Base-by-base conservation (phyloP, 225 moss, liverwort and hornwort species). In the Neckera pumila region DNA sequence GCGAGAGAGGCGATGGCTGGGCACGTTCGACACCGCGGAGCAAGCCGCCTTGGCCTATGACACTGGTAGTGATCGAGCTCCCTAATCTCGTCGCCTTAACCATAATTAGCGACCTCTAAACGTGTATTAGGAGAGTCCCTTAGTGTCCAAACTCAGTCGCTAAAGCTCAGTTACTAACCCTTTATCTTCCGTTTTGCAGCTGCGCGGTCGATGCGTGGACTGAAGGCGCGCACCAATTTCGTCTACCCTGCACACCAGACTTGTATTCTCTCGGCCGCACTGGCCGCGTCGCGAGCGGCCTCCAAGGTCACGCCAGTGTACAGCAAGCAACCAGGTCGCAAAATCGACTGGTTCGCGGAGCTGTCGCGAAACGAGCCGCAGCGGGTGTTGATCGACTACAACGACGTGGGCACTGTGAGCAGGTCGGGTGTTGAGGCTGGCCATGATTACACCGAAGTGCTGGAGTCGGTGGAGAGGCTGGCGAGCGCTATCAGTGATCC, bases 151-250 rank as follows among this genome's bases (percentile, higher is more conserved):
- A 34, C 59, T 45, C 61, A 61, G 61, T 10, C 22, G 6, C 31
- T 38, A 11, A 58, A 42, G 42, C 79, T 79, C 45, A 47, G 64
- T 40, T n/a, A 12, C 58, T 78, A 47, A 42, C 84, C 38, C 49
- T 83, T 70, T 45, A 56, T 72, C 14, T 76, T 45, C 15, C 56
- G 17, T 9, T 76, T 56, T 67, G 43, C 89, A 76, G 97, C 97
- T 30, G 96, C 96, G 9, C 91, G 96, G 60, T 95, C 91, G 87
- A 91, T 98, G 87, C 89, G 97, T 42, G 97, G 97, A 31, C 83
- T 96, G 11, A 98, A 98, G 89, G 98, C 97, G 56, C 91, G 95
- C 56, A 98, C 97, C 45, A 98, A 98, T 91, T 98, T 98, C 51
- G 89, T 96, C 11, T 93, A 95, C 51, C 97, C 96, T 6, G 84